Base-by-base conservation (phyloP, 2,329 filamentous ascomycete species). In the Penicillium paneum region DNA sequence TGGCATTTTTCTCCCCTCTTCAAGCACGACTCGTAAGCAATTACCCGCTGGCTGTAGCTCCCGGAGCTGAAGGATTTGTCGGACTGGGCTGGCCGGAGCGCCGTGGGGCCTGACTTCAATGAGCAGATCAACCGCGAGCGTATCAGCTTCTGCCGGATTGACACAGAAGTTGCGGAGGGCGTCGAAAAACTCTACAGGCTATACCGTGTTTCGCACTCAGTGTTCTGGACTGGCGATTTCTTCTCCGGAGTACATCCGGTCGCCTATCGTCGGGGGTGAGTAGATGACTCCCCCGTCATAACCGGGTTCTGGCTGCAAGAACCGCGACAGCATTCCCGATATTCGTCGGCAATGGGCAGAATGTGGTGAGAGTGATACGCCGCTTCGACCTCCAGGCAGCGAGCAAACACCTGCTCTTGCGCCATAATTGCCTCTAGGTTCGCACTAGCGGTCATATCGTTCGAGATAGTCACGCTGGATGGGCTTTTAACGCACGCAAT, bases 401-500 rank as follows among this genome's bases (percentile, higher is more conserved):
- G 36, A 38, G 36, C 36, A 21, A 38, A 38, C 8, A 19, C 11
- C 17, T 8, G 36, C 17, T 38, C 28, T 29, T 29, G 8, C 28
- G 36, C 36, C 12, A 17, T 8, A 8, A 38, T 21, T 38, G 1
- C 8, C 21, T 38, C 36, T 11, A 38, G 11, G 8, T 38, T 8
- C 8, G 21, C 36, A 5, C 21, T 38, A 10, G 36, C 36, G 11
- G 19, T 7, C 8, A 28, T 29, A 34, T 50, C 48, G 12, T 39
- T 39, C 10, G 48, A 40, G 15, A 50, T 26, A 3, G 48, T 50
- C 19, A 42, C 38, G n/a, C 39, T 50, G 10, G 8, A 31, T 4
- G 38, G 48, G 29, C 48, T 50, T 4, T 50, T 50, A 5, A 42
- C 8, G 19, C 38, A 42, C n/a, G 48, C 47, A n/a, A 50, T 29